A percentile compares a stretch with the other conserved stretches of the same genome.
These are phyloP conservation scores for Populus hybrid DNA, from an alignment of 441 rosid genomes.

Conservation along the genomic window DNA sequence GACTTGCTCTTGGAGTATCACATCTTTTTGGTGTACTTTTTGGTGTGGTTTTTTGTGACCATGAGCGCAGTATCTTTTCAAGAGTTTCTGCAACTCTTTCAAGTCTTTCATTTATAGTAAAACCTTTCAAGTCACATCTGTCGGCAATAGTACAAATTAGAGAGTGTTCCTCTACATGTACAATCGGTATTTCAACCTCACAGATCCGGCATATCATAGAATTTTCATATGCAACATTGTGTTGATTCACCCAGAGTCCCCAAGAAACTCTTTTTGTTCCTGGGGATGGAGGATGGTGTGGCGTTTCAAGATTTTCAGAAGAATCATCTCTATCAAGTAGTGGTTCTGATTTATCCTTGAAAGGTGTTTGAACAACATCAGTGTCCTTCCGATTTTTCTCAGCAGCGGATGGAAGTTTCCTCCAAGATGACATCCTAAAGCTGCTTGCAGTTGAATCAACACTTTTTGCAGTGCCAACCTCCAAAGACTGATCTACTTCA, in stretches of 20 bases:
- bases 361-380: constrained; percentile 42
- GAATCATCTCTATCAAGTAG: constrained; percentile 38
- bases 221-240: constrained; percentile 63
- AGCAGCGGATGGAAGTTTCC: constrained; percentile 85
- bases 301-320: constrained; percentile 33
- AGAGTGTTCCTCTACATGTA: constrained; percentile 98
- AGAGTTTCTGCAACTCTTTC: constrained; percentile 93
- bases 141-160: constrained; percentile 90
- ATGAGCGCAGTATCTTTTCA: constrained; percentile 73
- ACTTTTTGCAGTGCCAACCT: constrained; percentile 71
- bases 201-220: constrained; percentile 98
- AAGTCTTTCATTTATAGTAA: constrained; percentile 74
- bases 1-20: constrained; percentile 48
- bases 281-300: constrained; percentile 47
- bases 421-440: constrained; percentile 94
- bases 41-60: constrained; percentile 84
- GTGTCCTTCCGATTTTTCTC: constrained; percentile 56
- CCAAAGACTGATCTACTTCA: constrained; percentile 40
- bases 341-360: constrained; percentile 46
- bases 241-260: constrained; percentile 74
- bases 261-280: constrained; percentile 45
- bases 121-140: constrained; percentile 95
- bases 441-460: constrained; percentile 71
- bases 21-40: constrained; percentile 56
- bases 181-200: constrained; percentile 98